Conservation (phyloP, 2,329 filamentous ascomycete species). For the Epichloe sibirici region DNA sequence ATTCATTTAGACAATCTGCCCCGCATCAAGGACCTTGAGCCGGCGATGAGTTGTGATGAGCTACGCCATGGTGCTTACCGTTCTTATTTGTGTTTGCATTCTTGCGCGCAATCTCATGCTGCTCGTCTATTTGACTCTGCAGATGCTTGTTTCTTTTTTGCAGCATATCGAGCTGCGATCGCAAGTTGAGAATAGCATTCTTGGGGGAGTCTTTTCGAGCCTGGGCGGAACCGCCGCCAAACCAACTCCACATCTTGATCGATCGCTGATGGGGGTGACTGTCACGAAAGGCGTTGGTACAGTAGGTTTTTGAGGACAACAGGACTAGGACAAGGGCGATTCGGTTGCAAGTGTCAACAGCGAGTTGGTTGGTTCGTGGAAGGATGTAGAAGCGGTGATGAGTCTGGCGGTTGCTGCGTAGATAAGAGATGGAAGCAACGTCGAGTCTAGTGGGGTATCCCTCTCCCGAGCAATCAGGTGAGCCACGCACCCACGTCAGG, state of each 20-base stretch:
- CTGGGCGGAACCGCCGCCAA: slow-evolving; percentile 70
- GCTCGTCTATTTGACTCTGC: slow-evolving; percentile 84
- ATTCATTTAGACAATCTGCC: slow-evolving; percentile 8
- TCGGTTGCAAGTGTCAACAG: not conserved
- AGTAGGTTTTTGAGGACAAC: not conserved
- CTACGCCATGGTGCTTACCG: slow-evolving; percentile 41
- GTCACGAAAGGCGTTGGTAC: not conserved
- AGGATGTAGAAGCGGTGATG: not conserved
- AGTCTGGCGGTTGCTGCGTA: not conserved
- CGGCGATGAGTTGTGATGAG: not conserved
- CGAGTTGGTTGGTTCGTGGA: not conserved
- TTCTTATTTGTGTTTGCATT: slow-evolving; percentile 78
- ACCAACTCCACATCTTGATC: slow-evolving; percentile 68
- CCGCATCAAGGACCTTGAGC: not conserved
- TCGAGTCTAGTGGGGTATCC: slow-evolving; percentile 3
- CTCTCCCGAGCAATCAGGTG: slow-evolving; percentile 2
- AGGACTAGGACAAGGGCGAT: not conserved
- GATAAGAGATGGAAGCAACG: not conserved
- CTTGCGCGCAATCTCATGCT: slow-evolving; percentile 80
- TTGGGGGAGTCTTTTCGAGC: slow-evolving; percentile 91
- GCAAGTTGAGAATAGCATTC: slow-evolving; percentile 83
- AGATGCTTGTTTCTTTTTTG: slow-evolving; percentile 85
- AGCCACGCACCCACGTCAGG: not conserved
- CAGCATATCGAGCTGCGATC: slow-evolving; percentile 90
- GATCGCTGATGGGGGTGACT: not conserved